phyloP scores from a whole-genome alignment of 148 eudicot genomes.

The Persicaria maculosa region DNA sequence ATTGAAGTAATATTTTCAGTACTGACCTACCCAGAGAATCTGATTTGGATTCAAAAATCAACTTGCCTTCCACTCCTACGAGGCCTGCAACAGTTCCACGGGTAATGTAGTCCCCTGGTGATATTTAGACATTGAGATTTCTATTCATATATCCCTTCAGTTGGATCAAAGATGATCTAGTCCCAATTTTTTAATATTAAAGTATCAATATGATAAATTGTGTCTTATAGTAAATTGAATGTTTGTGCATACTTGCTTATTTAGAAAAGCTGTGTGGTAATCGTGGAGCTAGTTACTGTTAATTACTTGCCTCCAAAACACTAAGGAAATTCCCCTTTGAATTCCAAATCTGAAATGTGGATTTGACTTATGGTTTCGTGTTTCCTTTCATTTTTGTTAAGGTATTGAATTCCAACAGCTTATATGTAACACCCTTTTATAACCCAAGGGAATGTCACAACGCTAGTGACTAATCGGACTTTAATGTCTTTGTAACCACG shows the following conservation, averaged over 20 bases:
- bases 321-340: neutral
- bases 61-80: conserved; percentile 81
- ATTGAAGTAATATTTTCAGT: too few species aligned
- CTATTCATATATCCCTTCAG: too few species aligned
- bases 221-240: neutral
- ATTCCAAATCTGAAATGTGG: neutral
- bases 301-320: neutral
- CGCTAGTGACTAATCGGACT: too few species aligned
- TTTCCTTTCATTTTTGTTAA: neutral
- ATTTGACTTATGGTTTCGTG: neutral
- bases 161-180: conserved; percentile 1
- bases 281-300: neutral
- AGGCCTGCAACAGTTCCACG: conserved; percentile 56
- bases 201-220: neutral
- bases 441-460: too few species aligned
- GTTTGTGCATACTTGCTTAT: neutral
- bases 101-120: conserved; percentile 27
- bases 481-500: too few species aligned
- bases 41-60: conserved; percentile 62
- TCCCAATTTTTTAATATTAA: neutral
- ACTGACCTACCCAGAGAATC: too few species aligned
- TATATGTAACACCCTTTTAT: too few species aligned
- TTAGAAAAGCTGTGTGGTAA: neutral
- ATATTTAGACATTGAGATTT: neutral
- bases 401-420: neutral